phyloP scores from a whole-genome alignment of 1,284 basidiomycete genomes.

The Puccinia novopanici region DNA sequence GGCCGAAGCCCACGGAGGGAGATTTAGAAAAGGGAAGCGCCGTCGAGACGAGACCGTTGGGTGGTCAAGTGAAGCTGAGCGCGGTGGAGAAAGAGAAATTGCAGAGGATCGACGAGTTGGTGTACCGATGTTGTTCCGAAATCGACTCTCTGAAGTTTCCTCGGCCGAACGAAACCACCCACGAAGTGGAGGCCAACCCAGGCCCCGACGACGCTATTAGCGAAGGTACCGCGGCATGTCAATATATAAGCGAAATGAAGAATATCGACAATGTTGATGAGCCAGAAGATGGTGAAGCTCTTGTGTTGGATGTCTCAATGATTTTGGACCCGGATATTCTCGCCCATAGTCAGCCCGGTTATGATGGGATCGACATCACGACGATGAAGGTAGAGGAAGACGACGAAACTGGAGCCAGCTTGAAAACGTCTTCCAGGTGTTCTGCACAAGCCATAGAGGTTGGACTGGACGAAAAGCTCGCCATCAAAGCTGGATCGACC shows the following conservation, averaged over 20 bases:
- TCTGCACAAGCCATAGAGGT: not conserved
- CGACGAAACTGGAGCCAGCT: not conserved
- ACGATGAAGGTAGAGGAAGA: not conserved
- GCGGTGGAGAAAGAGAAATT: not conserved
- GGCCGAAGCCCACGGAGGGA: not conserved
- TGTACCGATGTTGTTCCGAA: conserved; percentile 6
- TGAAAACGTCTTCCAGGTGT: not conserved
- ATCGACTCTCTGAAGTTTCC: conserved; percentile 7
- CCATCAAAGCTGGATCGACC: not conserved
- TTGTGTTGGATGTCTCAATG: not conserved
- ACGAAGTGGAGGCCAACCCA: not conserved
- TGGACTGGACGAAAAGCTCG: not conserved
- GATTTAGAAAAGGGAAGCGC: not conserved
- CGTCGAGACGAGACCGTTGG: not conserved
- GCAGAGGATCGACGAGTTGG: not conserved
- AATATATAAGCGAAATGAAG: not conserved
- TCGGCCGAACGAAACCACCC: not conserved
- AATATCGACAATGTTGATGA: not conserved
- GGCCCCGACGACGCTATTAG: not conserved
- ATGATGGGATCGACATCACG: not conserved
- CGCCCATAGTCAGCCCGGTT: not conserved
- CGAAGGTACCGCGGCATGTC: not conserved
- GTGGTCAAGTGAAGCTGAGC: not conserved
- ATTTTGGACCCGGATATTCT: not conserved
- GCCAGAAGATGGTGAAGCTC: not conserved